Evolutionary conservation across 345 rosid species (phyloP).

Genomic region (Boechera stricta): DNA sequence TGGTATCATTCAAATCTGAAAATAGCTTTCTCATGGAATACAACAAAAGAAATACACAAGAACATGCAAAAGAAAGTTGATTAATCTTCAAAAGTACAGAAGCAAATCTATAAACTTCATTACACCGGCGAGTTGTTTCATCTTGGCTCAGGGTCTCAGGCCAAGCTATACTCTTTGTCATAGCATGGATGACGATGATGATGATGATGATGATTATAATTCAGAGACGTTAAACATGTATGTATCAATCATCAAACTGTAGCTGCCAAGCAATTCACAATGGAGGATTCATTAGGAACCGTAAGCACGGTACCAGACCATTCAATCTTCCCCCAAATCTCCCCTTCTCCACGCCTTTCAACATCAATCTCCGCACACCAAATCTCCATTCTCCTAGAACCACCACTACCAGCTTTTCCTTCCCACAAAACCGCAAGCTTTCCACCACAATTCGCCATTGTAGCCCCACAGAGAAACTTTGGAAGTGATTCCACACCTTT

Average conservation of each 20-base stretch:
- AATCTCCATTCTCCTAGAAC: slow-evolving; percentile 58
- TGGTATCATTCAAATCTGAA: slow-evolving; percentile 25
- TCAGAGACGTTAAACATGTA: not conserved
- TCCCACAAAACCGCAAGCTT: slow-evolving; percentile 90
- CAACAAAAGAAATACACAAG: slow-evolving; percentile 13
- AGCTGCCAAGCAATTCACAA: slow-evolving; percentile 75
- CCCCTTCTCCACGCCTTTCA: slow-evolving; percentile 56
- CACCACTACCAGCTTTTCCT: slow-evolving; percentile 47
- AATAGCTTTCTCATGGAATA: not conserved
- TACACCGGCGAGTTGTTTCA: slow-evolving; percentile 1
- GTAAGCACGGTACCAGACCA: slow-evolving; percentile 67
- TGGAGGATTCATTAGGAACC: slow-evolving; percentile 59
- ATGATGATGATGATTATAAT: too few species aligned
- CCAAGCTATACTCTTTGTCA: slow-evolving; percentile 10
- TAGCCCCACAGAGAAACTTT: slow-evolving; percentile 66
- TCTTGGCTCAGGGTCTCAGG: slow-evolving; percentile 25
- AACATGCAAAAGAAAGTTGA: not conserved
- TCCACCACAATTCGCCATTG: slow-evolving; percentile 86
- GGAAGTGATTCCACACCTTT: slow-evolving; percentile 71
- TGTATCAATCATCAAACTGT: slow-evolving; percentile 48
- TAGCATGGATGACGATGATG: too few species aligned
- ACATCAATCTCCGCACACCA: slow-evolving; percentile 79
- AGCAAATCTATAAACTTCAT: slow-evolving; percentile 1
- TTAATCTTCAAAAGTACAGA: not conserved
- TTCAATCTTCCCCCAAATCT: slow-evolving; percentile 62